Evolutionary conservation across 1,139 yeast genomes (phyloP).

Genomic region (Oligophagozyma castellii): DNA sequence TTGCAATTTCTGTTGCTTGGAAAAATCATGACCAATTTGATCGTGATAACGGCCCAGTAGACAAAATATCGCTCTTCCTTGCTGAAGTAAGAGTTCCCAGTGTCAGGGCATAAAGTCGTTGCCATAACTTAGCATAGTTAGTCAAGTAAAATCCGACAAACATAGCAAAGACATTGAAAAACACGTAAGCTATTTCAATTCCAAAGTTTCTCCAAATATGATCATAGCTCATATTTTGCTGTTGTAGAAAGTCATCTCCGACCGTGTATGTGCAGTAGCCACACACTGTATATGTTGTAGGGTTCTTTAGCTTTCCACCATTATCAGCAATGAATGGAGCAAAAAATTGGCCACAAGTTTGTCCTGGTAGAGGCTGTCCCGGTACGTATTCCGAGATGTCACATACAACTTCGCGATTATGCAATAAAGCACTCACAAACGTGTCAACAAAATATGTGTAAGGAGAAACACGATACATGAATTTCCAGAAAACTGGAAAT

Average conservation of each 20-base stretch:
- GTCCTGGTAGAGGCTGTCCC: slow-evolving; percentile 39
- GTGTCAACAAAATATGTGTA: slow-evolving; percentile 53
- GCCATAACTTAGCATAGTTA: slow-evolving; percentile 19
- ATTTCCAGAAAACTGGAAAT: slow-evolving; percentile 50
- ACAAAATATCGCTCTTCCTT: slow-evolving; percentile 1
- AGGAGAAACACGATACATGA: slow-evolving; percentile 59
- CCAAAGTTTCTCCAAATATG: slow-evolving; percentile 51
- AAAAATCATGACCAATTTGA: no score
- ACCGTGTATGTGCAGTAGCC: slow-evolving; percentile 28
- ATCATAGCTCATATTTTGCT: slow-evolving; percentile 30
- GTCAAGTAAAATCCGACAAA: slow-evolving; percentile 27
- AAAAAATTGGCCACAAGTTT: slow-evolving; percentile 42
- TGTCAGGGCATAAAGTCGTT: slow-evolving; percentile 6
- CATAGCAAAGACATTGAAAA: slow-evolving; percentile 34
- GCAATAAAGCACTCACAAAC: slow-evolving; percentile 36
- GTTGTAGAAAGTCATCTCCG: slow-evolving; percentile 30
- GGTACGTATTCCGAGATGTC: slow-evolving; percentile 33
- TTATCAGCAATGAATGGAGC: slow-evolving; percentile 16
- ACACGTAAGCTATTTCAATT: slow-evolving; percentile 34
- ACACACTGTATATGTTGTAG: slow-evolving; percentile 25
- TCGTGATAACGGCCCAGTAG: neutral
- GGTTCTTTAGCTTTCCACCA: slow-evolving; percentile 27
- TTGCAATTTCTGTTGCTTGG: no score
- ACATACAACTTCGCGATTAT: slow-evolving; percentile 41
- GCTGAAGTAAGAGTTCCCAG: slow-evolving; percentile 7